Evolutionary conservation across 2,329 filamentous ascomycete genomes (phyloP).

Genomic region (Penicillium sp.): DNA sequence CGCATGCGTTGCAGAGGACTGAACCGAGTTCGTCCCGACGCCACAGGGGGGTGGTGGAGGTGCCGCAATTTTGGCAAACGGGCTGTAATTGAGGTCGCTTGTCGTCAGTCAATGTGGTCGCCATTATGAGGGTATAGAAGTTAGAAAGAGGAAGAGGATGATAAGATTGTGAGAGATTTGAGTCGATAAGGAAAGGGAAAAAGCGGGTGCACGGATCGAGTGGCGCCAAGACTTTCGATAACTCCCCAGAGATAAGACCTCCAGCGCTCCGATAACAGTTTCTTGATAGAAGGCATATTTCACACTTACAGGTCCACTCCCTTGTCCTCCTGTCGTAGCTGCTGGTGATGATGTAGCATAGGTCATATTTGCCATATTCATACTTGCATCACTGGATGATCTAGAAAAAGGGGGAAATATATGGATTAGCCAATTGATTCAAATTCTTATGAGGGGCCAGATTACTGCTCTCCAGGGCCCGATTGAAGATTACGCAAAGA

Average conservation of each 20-base stretch:
- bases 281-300: conserved; percentile 3
- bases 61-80: conserved; percentile 93
- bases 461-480: background rate
- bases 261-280: conserved; percentile 20
- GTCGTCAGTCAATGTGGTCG: conserved; percentile 49
- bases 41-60: conserved; percentile 94
- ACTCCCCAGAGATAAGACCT: conserved; percentile 22
- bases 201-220: conserved; percentile 34
- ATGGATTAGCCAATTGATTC: conserved; percentile 22
- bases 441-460: conserved; percentile 11
- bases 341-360: conserved; percentile 64
- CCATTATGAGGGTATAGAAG: conserved; percentile 35
- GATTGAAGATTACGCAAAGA: background rate
- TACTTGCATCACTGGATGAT: conserved; percentile 46
- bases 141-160: conserved; percentile 28
- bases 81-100: conserved; percentile 71
- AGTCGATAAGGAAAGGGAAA: conserved; percentile 49
- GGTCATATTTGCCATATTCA: conserved; percentile 58
- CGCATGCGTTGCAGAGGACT: conserved; percentile 97
- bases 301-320: conserved; percentile 46
- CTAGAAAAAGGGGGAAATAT: conserved; percentile 16
- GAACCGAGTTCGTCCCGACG: conserved; percentile 93
- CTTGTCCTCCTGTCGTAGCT: conserved; percentile 63
- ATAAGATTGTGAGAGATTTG: conserved; percentile 46
- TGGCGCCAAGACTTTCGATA: conserved; percentile 36